Evolutionary conservation across 306 rosid genomes (phyloP), one percentile per base, ranked within the genome.

Genomic region (Inga leiocalycina): DNA sequence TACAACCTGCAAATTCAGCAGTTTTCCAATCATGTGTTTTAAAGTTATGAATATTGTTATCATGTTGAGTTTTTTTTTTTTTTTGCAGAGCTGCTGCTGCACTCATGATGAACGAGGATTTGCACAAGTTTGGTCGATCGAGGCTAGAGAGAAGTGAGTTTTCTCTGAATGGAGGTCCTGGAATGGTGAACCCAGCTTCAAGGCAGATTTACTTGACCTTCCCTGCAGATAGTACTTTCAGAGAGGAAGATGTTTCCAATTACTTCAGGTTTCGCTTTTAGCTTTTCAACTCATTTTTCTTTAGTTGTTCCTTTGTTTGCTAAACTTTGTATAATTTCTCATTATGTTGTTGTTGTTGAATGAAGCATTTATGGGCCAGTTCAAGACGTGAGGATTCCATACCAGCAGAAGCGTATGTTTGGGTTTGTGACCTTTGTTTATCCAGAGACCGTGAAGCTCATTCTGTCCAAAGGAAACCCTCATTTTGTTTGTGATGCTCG

Each of bases 341-440:
- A 49, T 49, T 3, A 49, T 49, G 54, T 0, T 74, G 61, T 85
- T 39, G 6, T 39, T 73, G 74, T 35, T 87, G 85, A 75, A 96
- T 88, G 86, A 75, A 96, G 99, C 89, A 90, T 89, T 75, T 96
- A 90, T 77, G 99, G 99, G 6, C 98, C 98, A 1, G 99, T 96
- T 67, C 97, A 96, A 87, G 99, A 96, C n/a, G 99, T 96, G 91
- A 91, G 99, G 86, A 96, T 96, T 75, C 99, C 99, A 34, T 96
- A 96, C 71, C 99, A 96, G 86, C 99, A 96, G 89, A 96, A 96
- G 89, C 76, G 99, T 19, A 96, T 96, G 99, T 96, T 96, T 85
- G 99, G 99, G 0, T 96, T 96, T 74, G 99, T 96, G 8, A 96
- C 99, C 4, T 96, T 96, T 64, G 94, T 96, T 75, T 96, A 89